Conservation (phyloP, 129 eudicot genomes). For the Lactuca saligna region DNA sequence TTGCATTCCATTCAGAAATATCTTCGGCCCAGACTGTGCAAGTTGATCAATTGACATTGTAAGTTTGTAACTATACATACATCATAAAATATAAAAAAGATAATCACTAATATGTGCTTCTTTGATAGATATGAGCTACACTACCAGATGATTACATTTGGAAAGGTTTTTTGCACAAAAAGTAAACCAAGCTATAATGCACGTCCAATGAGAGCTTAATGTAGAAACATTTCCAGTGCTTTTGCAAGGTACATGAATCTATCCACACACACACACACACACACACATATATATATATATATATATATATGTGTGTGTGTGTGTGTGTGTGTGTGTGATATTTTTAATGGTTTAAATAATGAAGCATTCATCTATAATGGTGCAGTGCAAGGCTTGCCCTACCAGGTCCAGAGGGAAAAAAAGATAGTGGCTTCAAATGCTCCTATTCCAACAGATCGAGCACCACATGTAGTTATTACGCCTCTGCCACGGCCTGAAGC, state of each 20-base stretch:
- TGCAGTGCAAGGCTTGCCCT: slow-evolving; percentile 93
- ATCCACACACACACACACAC: background rate
- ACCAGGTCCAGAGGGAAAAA: slow-evolving; percentile 90
- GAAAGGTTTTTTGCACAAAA: slow-evolving; percentile 99
- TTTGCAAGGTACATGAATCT: slow-evolving; percentile 72
- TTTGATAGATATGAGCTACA: slow-evolving; percentile 90
- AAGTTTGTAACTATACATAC: slow-evolving; percentile 15
- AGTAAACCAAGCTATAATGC: slow-evolving; percentile 91
- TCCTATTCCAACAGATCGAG: slow-evolving; percentile 27
- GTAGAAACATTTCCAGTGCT: slow-evolving; percentile 97
- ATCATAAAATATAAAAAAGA: background rate
- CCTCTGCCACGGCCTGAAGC: slow-evolving; percentile 44
- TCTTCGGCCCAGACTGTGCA: slow-evolving; percentile 91
- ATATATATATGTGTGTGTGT: too few species aligned
- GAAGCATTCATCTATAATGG: background rate
- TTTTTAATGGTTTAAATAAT: too few species aligned
- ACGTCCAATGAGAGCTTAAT: slow-evolving; percentile 91
- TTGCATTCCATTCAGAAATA: slow-evolving; percentile 78
- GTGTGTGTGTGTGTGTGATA: too few species aligned
- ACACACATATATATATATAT: background rate
- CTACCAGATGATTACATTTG: slow-evolving; percentile 96
- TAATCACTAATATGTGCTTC: slow-evolving; percentile 24
- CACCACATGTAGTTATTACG: slow-evolving; percentile 26
- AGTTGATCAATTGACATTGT: slow-evolving; percentile 86
- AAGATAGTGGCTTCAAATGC: slow-evolving; percentile 47